phyloP scores from a whole-genome alignment of 306 rosid species.

The Vigna mungo region DNA sequence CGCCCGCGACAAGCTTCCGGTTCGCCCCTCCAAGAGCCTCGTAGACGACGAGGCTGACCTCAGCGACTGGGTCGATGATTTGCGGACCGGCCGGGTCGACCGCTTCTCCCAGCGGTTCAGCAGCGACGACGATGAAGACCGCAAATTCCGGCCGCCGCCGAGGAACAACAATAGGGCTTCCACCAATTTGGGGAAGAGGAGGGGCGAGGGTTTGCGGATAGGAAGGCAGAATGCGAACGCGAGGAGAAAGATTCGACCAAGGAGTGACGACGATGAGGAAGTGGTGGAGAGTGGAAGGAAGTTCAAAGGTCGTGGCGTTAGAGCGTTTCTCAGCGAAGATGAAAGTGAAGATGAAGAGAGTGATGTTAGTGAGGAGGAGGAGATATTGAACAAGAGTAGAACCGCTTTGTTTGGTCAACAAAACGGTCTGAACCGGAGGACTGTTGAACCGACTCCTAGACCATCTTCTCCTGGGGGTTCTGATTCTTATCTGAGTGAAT shows the following conservation, averaged over 20 bases:
- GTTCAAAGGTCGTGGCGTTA: conserved; percentile 47
- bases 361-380: conserved; percentile 51
- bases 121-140: not conserved
- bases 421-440: conserved; percentile 27
- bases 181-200: conserved; percentile 55
- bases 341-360: conserved; percentile 56
- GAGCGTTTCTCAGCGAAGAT: conserved; percentile 57
- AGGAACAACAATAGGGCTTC: conserved; percentile 44
- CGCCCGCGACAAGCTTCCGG: not conserved
- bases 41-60: conserved; percentile 87
- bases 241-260: conserved; percentile 33
- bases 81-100: conserved; percentile 47
- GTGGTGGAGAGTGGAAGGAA: conserved; percentile 38
- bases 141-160: conserved; percentile 2
- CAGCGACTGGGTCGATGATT: conserved; percentile 79
- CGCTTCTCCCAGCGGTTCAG: not conserved
- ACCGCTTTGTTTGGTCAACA: conserved; percentile 56
- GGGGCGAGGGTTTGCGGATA: conserved; percentile 47
- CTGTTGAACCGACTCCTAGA: conserved; percentile 34
- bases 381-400: conserved; percentile 49
- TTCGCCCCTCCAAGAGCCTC: conserved; percentile 62
- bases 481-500: conserved; percentile 78
- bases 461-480: conserved; percentile 56
- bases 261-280: conserved; percentile 51
- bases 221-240: conserved; percentile 40